These are phyloP conservation scores for Neofusicoccum umdonicola DNA, from an alignment of 2,329 filamentous ascomycete species.

Conservation along the genomic window DNA sequence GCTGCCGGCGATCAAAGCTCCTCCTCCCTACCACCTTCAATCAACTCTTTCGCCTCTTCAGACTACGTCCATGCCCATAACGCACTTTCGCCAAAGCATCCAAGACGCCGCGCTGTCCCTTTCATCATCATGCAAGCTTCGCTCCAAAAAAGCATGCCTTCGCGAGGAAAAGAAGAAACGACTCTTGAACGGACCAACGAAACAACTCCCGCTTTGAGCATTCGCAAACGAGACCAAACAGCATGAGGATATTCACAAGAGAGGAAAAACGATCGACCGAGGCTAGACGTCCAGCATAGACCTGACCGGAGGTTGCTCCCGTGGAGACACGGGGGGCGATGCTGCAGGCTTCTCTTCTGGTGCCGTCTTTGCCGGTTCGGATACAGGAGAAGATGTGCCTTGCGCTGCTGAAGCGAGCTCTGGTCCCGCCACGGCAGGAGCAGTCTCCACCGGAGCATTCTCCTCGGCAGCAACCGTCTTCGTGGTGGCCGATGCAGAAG, in stretches of 20 bases:
- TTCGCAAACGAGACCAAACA: neutral
- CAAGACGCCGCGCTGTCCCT: slow-evolving; percentile 5
- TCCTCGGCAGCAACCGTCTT: neutral
- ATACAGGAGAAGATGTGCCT: neutral
- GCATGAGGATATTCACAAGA: neutral
- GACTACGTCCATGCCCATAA: neutral
- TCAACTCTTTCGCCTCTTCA: neutral
- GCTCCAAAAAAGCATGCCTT: neutral
- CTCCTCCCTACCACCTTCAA: neutral
- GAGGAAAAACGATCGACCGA: neutral
- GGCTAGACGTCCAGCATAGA: slow-evolving; percentile 16
- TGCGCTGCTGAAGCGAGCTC: neutral
- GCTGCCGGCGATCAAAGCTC: neutral
- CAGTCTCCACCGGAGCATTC: neutral
- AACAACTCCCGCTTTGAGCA: neutral
- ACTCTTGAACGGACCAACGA: neutral
- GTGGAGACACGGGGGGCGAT: neutral
- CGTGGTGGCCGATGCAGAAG: neutral
- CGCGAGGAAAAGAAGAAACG: neutral
- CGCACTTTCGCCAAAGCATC: neutral
- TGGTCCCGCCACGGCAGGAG: neutral
- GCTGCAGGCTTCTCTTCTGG: neutral
- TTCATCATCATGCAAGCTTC: neutral
- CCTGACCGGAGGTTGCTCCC: slow-evolving; percentile 1
- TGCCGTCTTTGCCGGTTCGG: neutral